Evolutionary conservation across 805 yeast genomes (phyloP).

Genomic region (Kazachstania taianensis): DNA sequence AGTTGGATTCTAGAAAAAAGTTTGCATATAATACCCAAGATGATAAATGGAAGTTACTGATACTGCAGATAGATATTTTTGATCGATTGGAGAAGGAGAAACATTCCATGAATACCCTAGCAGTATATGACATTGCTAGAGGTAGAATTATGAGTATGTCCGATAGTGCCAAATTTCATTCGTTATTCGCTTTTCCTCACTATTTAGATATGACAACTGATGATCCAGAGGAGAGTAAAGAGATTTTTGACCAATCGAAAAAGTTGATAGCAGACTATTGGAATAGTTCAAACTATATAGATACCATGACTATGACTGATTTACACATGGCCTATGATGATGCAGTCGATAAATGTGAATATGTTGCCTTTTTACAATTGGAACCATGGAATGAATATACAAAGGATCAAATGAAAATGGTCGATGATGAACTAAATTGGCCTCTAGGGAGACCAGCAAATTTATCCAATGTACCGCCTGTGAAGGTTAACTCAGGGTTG

Average conservation of each 20-base stretch:
- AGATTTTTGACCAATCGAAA: constrained; percentile 37
- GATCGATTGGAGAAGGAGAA: constrained; percentile 41
- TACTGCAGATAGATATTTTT: constrained; percentile 25
- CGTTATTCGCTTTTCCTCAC: constrained; percentile 53
- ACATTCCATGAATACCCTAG: constrained; percentile 43
- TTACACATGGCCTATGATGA: constrained; percentile 24
- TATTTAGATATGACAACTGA: constrained; percentile 32
- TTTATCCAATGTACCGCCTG: constrained; percentile 38
- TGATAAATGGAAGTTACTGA: constrained; percentile 33
- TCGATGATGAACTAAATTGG: constrained; percentile 60
- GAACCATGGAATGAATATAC: constrained; percentile 46
- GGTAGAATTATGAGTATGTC: constrained; percentile 55
- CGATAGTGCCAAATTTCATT: constrained; percentile 53
- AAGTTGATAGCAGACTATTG: constrained; percentile 35
- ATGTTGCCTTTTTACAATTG: constrained; percentile 55
- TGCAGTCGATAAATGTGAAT: constrained; percentile 52
- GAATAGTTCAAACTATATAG: constrained; percentile 35
- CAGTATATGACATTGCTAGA: constrained; percentile 54
- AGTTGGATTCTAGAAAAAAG: constrained; percentile 11
- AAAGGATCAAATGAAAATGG: constrained; percentile 40
- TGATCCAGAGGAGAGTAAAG: constrained; percentile 30
- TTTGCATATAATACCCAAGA: constrained; percentile 27
- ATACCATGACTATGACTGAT: constrained; percentile 38
- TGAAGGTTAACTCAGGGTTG: constrained; percentile 46
- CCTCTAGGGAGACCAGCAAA: constrained; percentile 77